Evolutionary conservation across 257 asterid species (phyloP).

Genomic region (Solanum rostratum): DNA sequence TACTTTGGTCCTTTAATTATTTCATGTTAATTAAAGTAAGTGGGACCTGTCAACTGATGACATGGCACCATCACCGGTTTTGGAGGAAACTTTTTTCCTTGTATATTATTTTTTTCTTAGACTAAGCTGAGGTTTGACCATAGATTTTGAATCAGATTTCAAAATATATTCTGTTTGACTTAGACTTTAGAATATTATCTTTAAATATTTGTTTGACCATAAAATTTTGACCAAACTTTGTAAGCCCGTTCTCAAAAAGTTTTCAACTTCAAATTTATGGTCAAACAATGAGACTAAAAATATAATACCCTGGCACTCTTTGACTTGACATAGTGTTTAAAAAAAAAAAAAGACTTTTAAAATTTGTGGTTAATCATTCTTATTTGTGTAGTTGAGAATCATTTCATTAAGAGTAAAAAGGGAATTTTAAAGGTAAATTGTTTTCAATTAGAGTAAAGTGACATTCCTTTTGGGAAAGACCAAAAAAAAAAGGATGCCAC

Average conservation of each 20-base stretch:
- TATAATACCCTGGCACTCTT: background rate
- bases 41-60: background rate
- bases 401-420: too few species aligned
- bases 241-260: background rate
- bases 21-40: background rate
- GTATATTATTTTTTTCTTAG: background rate
- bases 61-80: background rate
- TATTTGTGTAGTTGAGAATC: too few species aligned
- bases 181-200: background rate
- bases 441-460: too few species aligned
- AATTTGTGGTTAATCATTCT: too few species aligned
- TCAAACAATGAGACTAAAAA: background rate
- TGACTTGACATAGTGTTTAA: too few species aligned
- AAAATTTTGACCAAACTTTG: background rate
- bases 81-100: background rate
- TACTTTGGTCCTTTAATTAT: background rate
- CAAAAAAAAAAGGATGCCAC: too few species aligned
- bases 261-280: background rate
- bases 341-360: too few species aligned
- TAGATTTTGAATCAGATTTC: background rate
- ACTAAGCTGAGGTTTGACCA: background rate
- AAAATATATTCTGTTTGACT: background rate
- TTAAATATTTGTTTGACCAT: background rate
- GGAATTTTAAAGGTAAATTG: too few species aligned
- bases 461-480: too few species aligned